phyloP scores from a whole-genome alignment of 2,329 filamentous ascomycete species.

The Byssochlamys sp. region DNA sequence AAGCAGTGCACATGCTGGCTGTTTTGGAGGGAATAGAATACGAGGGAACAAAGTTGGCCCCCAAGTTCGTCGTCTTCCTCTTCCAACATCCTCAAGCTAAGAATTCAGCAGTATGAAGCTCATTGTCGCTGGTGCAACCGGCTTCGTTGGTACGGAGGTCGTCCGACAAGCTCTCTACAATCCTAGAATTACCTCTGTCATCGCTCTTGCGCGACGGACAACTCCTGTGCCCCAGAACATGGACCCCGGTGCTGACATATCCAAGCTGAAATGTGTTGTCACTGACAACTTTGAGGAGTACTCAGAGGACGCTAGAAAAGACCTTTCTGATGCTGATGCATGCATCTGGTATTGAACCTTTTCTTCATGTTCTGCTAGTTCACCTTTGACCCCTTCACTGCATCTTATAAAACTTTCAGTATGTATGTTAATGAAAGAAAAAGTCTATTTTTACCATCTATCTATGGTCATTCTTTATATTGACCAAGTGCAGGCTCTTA shows the following conservation, averaged over 20 bases:
- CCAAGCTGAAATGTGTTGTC: neutral
- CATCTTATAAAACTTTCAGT: neutral
- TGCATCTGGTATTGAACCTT: conserved; percentile 27
- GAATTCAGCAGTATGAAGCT: conserved; percentile 22
- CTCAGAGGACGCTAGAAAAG: conserved; percentile 18
- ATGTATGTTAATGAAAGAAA: neutral
- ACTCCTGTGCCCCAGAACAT: conserved; percentile 1
- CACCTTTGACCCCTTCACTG: conserved; percentile 6
- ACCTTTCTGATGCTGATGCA: conserved; percentile 23
- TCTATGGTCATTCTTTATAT: neutral
- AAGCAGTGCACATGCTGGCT: too few species aligned
- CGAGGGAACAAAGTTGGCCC: neutral
- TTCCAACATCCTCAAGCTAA: neutral
- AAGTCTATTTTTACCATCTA: too few species aligned
- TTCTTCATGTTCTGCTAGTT: neutral
- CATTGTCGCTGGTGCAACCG: conserved; percentile 25
- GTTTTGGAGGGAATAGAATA: too few species aligned
- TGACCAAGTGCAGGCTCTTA: conserved; percentile 2
- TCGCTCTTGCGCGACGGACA: conserved; percentile 18
- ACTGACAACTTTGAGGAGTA: conserved; percentile 11
- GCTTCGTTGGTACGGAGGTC: conserved; percentile 27
- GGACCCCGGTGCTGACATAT: neutral
- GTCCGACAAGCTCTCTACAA: conserved; percentile 24
- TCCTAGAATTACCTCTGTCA: conserved; percentile 19
- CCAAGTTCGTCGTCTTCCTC: neutral